A percentile compares a stretch with the other conserved stretches of the same genome.
Evolutionary conservation across 1,284 basidiomycete species (phyloP).

Genomic region (Rhodotorula sp.): DNA sequence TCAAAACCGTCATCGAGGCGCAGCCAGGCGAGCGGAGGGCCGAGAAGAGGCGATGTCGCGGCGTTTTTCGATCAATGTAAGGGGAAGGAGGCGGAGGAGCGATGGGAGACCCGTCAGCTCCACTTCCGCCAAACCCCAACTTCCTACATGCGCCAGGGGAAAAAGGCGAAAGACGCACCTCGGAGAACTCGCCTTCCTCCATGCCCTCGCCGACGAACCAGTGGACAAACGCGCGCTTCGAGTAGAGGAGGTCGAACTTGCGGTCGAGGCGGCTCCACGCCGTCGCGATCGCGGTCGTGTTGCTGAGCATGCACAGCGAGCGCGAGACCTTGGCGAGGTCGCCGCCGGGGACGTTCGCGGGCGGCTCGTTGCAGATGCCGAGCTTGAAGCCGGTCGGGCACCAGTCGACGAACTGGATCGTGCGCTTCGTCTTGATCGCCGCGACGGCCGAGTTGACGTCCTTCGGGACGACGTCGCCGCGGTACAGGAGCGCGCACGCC

Average conservation of each 20-base stretch:
- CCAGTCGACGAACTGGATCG: conserved; percentile 95
- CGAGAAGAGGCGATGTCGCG: too few species aligned
- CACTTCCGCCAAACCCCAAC: background rate
- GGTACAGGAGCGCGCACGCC: conserved; percentile 58
- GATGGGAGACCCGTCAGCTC: too few species aligned
- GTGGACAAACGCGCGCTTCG: conserved; percentile 49
- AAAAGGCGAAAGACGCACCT: conserved; percentile 24
- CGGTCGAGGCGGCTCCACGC: conserved; percentile 95
- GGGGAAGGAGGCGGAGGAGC: too few species aligned
- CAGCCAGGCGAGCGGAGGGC: too few species aligned
- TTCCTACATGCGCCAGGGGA: background rate
- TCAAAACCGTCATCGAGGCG: too few species aligned
- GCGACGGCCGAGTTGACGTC: conserved; percentile 92
- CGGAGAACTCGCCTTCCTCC: conserved; percentile 49
- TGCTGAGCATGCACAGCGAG: conserved; percentile 96
- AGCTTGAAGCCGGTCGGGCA: conserved; percentile 98
- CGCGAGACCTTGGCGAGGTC: conserved; percentile 93
- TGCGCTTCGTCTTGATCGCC: conserved; percentile 93
- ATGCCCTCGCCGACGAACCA: conserved; percentile 49
- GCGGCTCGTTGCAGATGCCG: conserved; percentile 95
- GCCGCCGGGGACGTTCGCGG: conserved; percentile 85
- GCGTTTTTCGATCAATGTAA: too few species aligned
- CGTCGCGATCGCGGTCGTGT: conserved; percentile 89
- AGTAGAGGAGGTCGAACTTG: conserved; percentile 84
- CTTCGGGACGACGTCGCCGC: conserved; percentile 94